These are phyloP conservation scores for Coniochaeta sp. DNA, from an alignment of 2,329 filamentous ascomycete species.

Conservation along the genomic window DNA sequence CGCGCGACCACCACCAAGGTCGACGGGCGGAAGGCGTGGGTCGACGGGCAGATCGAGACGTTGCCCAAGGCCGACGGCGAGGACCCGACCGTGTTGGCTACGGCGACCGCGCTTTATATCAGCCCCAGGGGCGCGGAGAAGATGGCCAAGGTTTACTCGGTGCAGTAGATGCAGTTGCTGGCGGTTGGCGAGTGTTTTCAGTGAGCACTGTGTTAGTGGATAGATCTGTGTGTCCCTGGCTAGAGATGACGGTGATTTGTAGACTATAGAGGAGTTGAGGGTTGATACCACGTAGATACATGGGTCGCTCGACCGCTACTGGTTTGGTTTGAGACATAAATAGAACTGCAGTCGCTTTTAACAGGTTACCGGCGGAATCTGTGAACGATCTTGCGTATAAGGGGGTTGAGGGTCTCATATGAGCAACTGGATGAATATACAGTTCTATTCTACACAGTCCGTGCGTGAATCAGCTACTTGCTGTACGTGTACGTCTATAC, in stretches of 20 bases:
- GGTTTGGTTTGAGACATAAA: neutral
- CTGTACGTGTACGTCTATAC: neutral
- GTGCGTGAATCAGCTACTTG: neutral
- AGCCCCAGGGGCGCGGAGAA: slow-evolving; percentile 69
- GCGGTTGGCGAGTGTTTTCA: neutral
- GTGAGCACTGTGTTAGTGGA: neutral
- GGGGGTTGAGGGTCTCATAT: neutral
- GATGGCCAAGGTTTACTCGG: slow-evolving; percentile 28
- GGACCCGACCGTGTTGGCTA: slow-evolving; percentile 62
- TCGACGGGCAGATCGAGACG: slow-evolving; percentile 79
- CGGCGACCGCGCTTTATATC: slow-evolving; percentile 81
- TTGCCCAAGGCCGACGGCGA: slow-evolving; percentile 55
- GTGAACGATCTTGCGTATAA: neutral
- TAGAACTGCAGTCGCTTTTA: neutral
- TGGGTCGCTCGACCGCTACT: neutral
- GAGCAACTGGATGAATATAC: neutral
- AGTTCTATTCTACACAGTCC: neutral
- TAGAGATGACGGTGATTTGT: neutral
- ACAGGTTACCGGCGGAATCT: neutral
- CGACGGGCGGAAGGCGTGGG: slow-evolving; percentile 92
- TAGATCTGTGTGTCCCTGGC: neutral
- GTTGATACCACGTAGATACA: neutral
- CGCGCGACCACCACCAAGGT: slow-evolving; percentile 74
- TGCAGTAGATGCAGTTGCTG: slow-evolving; percentile 11
- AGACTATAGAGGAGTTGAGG: neutral